Evolutionary conservation across 2,329 filamentous ascomycete genomes (phyloP).

Genomic region (Aspergillus texensis): DNA sequence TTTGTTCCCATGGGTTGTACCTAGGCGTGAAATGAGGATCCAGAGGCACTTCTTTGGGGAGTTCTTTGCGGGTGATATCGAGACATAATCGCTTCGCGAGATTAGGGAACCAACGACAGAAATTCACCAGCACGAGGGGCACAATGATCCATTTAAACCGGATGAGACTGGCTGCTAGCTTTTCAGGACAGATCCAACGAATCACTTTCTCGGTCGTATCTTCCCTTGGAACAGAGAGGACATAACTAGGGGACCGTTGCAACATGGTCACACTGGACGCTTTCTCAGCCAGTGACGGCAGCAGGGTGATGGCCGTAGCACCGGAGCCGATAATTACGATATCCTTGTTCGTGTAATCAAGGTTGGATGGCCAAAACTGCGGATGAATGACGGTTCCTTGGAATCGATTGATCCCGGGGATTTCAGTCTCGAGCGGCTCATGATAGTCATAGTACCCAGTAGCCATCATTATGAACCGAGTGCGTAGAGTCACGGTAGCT

Average conservation of each 20-base stretch:
- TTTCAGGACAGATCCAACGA: neutral
- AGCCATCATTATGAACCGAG: constrained; percentile 57
- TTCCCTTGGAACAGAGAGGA: constrained; percentile 53
- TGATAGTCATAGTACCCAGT: constrained; percentile 74
- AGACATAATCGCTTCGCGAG: constrained; percentile 50
- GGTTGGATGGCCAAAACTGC: constrained; percentile 70
- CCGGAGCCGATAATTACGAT: constrained; percentile 73
- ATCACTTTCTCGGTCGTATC: constrained; percentile 12
- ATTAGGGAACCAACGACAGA: constrained; percentile 56
- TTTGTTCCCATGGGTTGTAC: constrained; percentile 70
- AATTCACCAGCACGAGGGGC: constrained; percentile 50
- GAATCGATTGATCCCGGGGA: constrained; percentile 68
- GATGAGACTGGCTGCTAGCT: constrained; percentile 9
- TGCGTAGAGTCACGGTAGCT: constrained; percentile 11
- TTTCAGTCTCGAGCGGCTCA: constrained; percentile 57
- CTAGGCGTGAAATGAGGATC: constrained; percentile 64
- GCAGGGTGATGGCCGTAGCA: constrained; percentile 73
- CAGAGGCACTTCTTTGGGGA: constrained; percentile 56
- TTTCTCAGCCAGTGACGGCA: constrained; percentile 66
- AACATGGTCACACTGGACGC: constrained; percentile 72
- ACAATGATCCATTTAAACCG: constrained; percentile 51
- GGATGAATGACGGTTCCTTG: constrained; percentile 64
- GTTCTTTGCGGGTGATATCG: constrained; percentile 44
- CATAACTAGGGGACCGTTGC: constrained; percentile 72
- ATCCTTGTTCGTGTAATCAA: constrained; percentile 65